These are phyloP conservation scores for Eutrema salsugineum DNA, from an alignment of 441 rosid genomes.

Conservation along the genomic window DNA sequence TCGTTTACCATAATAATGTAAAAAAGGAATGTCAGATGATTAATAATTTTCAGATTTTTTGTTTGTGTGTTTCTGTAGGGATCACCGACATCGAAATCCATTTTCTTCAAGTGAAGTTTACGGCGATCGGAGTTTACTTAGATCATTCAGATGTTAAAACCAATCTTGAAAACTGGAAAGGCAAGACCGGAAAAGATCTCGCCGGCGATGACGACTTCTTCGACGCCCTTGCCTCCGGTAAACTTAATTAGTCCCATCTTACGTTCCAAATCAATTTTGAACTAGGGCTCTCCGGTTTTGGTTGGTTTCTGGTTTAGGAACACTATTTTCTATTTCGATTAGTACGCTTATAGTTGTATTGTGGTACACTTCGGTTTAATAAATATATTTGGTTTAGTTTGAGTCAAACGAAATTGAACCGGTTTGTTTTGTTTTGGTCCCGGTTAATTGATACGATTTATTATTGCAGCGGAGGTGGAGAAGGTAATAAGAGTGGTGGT, in stretches of 20 bases:
- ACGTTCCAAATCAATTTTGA: not conserved
- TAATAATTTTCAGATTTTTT: not conserved
- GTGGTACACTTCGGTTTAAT: not conserved
- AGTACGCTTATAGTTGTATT: no score
- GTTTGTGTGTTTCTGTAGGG: conserved; percentile 36
- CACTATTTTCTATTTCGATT: not conserved
- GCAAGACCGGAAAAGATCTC: conserved; percentile 50
- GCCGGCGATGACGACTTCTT: conserved; percentile 81
- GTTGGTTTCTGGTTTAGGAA: not conserved
- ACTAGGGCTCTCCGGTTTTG: not conserved
- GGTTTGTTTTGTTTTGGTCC: not conserved
- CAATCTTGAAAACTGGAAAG: conserved; percentile 74
- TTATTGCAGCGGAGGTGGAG: conserved; percentile 58
- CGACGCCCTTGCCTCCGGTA: conserved; percentile 68
- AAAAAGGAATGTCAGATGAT: not conserved
- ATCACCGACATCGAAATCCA: conserved; percentile 94
- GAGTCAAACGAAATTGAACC: not conserved
- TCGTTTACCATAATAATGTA: not conserved
- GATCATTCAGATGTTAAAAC: conserved; percentile 52
- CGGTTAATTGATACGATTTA: not conserved
- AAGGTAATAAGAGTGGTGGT: conserved; percentile 73
- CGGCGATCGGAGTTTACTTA: conserved; percentile 86
- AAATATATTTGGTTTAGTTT: not conserved
- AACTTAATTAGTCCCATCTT: conserved; percentile 1
- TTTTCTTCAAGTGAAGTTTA: conserved; percentile 88